Evolutionary conservation across 352 stramenopile genomes (phyloP).

Genomic region (Pythium dissimile): DNA sequence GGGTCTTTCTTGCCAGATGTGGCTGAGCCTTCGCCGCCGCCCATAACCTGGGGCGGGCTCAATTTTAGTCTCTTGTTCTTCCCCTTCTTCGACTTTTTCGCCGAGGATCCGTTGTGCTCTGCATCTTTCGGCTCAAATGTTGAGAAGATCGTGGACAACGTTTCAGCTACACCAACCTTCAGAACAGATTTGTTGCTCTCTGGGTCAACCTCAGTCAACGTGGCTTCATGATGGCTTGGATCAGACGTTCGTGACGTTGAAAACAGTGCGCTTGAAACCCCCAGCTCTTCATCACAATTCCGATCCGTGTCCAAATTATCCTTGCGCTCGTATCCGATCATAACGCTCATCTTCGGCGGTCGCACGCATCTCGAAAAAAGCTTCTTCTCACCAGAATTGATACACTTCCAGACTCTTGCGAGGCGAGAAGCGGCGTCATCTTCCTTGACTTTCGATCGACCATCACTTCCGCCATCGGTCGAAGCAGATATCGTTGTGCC

Average conservation of each 20-base stretch:
- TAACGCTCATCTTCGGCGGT: conserved; percentile 15
- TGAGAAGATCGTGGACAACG: conserved; percentile 6
- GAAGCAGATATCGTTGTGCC: not conserved
- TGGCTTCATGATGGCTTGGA: not conserved
- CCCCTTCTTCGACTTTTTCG: conserved; percentile 13
- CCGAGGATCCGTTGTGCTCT: not conserved
- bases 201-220: conserved; percentile 2
- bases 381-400: not conserved
- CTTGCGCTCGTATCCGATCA: conserved; percentile 7
- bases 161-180: not conserved
- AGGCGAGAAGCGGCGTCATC: not conserved
- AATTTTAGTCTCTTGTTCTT: conserved; percentile 59
- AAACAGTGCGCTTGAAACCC: not conserved
- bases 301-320: conserved; percentile 7
- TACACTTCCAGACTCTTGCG: conserved; percentile 5
- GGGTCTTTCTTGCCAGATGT: not conserved
- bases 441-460: conserved; percentile 2
- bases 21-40: too few relatives aligned
- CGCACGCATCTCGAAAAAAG: conserved; percentile 5
- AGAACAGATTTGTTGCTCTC: conserved; percentile 2
- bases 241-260: not conserved
- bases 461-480: conserved; percentile 2
- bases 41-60: too few relatives aligned
- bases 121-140: conserved; percentile 1
- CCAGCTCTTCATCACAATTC: conserved; percentile 15